Base-by-base conservation (phyloP, 768 basidiomycete species). In the Amanita fuliginea region DNA sequence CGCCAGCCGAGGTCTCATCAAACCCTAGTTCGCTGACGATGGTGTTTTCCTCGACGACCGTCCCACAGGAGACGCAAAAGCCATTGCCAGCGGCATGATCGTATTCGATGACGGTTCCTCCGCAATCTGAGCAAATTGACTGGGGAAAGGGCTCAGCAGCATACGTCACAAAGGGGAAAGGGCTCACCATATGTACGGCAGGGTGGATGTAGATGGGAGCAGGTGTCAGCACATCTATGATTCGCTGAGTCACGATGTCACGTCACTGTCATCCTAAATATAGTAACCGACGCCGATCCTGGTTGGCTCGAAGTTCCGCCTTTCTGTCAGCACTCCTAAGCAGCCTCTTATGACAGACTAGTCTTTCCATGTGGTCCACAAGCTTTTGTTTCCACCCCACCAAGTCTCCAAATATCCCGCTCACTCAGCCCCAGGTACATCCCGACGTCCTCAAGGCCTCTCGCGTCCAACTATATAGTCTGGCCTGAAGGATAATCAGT, bases 11-110 rank as follows among this genome's bases (percentile, higher is more conserved):
- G 3, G 87, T 86, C 71, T 99, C 96, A n/a, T 92, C 91, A 57
- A 99, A 99, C 1, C 83, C 81, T 49, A 99, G 80, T 62, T 99
- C 96, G 54, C 84, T 87, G 8, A 97, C 90, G 52, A 98, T 92
- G 2, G 85, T 80, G 59, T 91, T 93, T 65, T 96, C 90, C 66
- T 95, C 91, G 8, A 95, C 73, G 14, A 98, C 92, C 6, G 83
- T 86, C 41, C 90, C 91, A 57, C 94, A 97, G 56, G 76, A 71
- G 1, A 85, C 77, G 57, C 91, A 94, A 60, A 90, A 86, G 4
- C 86, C 86, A 55, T 87, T 87, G 7, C 89, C 89, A 4, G 86
- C 86, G 10, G 86, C 81, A 28, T 81, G 69, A 64, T 90, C 86
- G 62, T 90, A 90, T 61, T 89, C 87, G 54, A 91, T 89, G 11